Evolutionary conservation across 108 stramenopile species (phyloP).

Genomic region (Nitzschia putrida): DNA sequence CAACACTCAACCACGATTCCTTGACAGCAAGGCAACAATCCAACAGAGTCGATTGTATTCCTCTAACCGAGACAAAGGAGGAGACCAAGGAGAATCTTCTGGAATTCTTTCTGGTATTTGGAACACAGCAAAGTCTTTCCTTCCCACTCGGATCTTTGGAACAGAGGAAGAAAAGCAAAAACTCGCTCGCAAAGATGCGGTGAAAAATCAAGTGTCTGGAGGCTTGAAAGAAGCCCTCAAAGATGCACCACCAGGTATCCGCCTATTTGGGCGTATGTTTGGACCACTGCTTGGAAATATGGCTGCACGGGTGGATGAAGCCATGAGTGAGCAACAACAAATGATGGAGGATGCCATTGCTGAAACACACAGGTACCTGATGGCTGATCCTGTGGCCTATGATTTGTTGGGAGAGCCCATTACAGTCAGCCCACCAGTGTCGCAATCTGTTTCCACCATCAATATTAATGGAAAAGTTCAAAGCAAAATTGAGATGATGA

Average conservation of each 20-base stretch:
- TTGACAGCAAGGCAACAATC: background rate
- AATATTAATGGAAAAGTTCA: constrained; percentile 63
- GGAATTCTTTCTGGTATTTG: constrained; percentile 23
- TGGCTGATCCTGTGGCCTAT: constrained; percentile 42
- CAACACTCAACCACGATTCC: background rate
- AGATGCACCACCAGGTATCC: constrained; percentile 72
- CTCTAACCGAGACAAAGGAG: background rate
- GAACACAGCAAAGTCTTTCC: constrained; percentile 36
- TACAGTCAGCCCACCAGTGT: constrained; percentile 65
- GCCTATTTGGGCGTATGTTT: constrained; percentile 65
- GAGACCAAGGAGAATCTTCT: constrained; percentile 4
- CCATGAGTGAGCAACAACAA: constrained; percentile 62
- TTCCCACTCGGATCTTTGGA: constrained; percentile 48
- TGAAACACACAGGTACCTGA: constrained; percentile 54
- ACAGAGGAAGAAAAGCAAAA: constrained; percentile 56
- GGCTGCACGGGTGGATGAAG: constrained; percentile 53
- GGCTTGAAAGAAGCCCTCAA: constrained; percentile 56
- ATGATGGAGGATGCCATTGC: constrained; percentile 58
- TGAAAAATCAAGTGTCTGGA: constrained; percentile 49
- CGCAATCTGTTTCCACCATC: constrained; percentile 56
- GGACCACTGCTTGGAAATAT: constrained; percentile 52
- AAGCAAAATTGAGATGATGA: constrained; percentile 48
- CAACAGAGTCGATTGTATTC: background rate
- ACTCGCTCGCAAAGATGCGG: constrained; percentile 37
- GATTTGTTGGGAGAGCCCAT: constrained; percentile 62